Evolutionary conservation across 768 basidiomycete genomes (phyloP).

Genomic region (Termitomyces sp.): DNA sequence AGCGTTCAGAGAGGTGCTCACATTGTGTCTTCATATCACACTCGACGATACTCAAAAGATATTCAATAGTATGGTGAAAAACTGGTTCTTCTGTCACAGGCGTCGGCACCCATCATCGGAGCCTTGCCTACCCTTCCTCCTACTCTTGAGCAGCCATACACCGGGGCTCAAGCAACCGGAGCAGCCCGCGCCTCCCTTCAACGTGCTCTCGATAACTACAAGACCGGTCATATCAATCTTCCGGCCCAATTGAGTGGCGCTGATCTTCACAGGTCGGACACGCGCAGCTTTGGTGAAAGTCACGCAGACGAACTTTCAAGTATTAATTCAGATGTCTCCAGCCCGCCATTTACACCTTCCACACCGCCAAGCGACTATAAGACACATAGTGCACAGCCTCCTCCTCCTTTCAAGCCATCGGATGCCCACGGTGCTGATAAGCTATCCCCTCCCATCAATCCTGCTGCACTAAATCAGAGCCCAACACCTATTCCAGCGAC

Average conservation of each 20-base stretch:
- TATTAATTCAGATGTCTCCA: conserved; percentile 32
- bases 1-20: conserved; percentile 66
- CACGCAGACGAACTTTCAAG: conserved; percentile 69
- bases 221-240: conserved; percentile 57
- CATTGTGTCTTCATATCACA: background rate
- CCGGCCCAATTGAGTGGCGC: conserved; percentile 35
- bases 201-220: conserved; percentile 73
- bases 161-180: conserved; percentile 57
- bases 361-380: conserved; percentile 33
- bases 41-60: background rate
- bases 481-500: conserved; percentile 18
- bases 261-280: conserved; percentile 68
- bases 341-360: conserved; percentile 27
- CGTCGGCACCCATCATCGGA: conserved; percentile 53
- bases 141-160: conserved; percentile 46
- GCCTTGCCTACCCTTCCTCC: conserved; percentile 70
- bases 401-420: conserved; percentile 11
- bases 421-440: conserved; percentile 13
- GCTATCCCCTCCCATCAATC: conserved; percentile 20
- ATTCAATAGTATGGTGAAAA: conserved; percentile 73
- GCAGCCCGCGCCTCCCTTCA: conserved; percentile 71
- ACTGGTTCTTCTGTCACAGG: conserved; percentile 66
- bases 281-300: conserved; percentile 79
- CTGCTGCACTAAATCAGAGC: conserved; percentile 15
- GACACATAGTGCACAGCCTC: conserved; percentile 9